Conservation (phyloP, 1,284 basidiomycete genomes). For the Boletus mariae region DNA sequence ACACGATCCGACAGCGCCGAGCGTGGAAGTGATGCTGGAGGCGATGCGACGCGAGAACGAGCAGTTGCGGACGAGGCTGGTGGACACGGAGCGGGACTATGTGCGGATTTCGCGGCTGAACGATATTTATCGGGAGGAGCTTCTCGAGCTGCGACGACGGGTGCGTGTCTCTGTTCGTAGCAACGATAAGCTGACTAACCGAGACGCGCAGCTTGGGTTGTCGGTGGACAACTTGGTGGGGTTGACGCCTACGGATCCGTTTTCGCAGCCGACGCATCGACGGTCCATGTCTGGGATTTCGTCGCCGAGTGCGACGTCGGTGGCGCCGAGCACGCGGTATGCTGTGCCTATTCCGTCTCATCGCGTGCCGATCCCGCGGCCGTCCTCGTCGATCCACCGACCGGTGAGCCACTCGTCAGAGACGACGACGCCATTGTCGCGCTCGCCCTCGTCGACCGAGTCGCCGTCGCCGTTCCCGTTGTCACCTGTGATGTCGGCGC, state of each 20-base stretch:
- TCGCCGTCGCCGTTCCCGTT: slow-evolving; percentile 48
- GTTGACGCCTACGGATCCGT: slow-evolving; percentile 54
- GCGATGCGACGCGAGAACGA: slow-evolving; percentile 76
- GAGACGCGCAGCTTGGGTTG: slow-evolving; percentile 53
- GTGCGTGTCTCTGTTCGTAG: slow-evolving; percentile 42
- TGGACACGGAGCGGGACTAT: slow-evolving; percentile 71
- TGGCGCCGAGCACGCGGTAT: slow-evolving; percentile 31
- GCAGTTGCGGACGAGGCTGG: slow-evolving; percentile 56
- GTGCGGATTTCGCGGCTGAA: slow-evolving; percentile 68
- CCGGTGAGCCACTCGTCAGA: slow-evolving; percentile 42
- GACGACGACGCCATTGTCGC: slow-evolving; percentile 55
- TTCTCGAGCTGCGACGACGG: slow-evolving; percentile 69
- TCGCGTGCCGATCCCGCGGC: slow-evolving; percentile 67
- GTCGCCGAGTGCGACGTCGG: slow-evolving; percentile 46
- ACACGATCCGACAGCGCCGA: slow-evolving; percentile 47
- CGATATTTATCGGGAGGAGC: slow-evolving; percentile 76
- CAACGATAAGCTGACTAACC: background rate
- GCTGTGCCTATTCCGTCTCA: slow-evolving; percentile 61
- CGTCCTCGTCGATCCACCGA: slow-evolving; percentile 57
- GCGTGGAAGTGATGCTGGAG: slow-evolving; percentile 61
- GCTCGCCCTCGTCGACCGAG: slow-evolving; percentile 58
- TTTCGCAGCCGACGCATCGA: slow-evolving; percentile 64
- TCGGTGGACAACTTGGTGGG: slow-evolving; percentile 75
- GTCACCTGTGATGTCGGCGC: slow-evolving; percentile 51
- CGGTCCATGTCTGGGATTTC: slow-evolving; percentile 44